Percentiles rank a stretch among this genome's conserved stretches.
Evolutionary conservation across 1,284 basidiomycete species (phyloP).

Genomic region (Exsudoporus floridanus): DNA sequence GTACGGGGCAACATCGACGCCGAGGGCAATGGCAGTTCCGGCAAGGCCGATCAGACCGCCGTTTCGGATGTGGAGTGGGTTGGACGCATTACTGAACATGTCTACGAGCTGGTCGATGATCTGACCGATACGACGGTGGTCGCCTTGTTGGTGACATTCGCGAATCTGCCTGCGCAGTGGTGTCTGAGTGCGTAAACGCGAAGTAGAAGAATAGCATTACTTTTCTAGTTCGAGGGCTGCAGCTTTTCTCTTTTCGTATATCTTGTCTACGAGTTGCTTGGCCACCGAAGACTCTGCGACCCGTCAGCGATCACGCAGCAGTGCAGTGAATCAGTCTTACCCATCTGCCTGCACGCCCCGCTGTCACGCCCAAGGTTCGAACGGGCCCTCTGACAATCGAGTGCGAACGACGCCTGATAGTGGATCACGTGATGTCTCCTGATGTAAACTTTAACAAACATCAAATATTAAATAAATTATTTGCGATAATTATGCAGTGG

Average conservation of each 20-base stretch:
- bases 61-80: conserved; percentile 87
- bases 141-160: conserved; percentile 80
- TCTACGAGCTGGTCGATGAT: conserved; percentile 96
- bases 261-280: conserved; percentile 81
- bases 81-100: conserved; percentile 81
- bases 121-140: conserved; percentile 76
- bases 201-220: conserved; percentile 42
- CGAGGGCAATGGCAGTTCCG: conserved; percentile 93
- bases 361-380: not conserved
- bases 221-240: conserved; percentile 96
- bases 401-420: not conserved
- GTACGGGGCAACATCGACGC: conserved; percentile 90
- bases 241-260: conserved; percentile 94
- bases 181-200: conserved; percentile 16
- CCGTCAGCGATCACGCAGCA: conserved; percentile 3
- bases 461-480: conserved; percentile 1
- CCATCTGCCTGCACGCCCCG: conserved; percentile 12
- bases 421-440: conserved; percentile 7
- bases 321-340: conserved; percentile 6
- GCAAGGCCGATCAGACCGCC: conserved; percentile 97
- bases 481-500: not conserved
- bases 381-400: not conserved
- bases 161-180: conserved; percentile 67
- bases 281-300: conserved; percentile 59
- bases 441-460: not conserved